Evolutionary conservation across 257 asterid species (phyloP).

Genomic region (Scutellaria barbata): DNA sequence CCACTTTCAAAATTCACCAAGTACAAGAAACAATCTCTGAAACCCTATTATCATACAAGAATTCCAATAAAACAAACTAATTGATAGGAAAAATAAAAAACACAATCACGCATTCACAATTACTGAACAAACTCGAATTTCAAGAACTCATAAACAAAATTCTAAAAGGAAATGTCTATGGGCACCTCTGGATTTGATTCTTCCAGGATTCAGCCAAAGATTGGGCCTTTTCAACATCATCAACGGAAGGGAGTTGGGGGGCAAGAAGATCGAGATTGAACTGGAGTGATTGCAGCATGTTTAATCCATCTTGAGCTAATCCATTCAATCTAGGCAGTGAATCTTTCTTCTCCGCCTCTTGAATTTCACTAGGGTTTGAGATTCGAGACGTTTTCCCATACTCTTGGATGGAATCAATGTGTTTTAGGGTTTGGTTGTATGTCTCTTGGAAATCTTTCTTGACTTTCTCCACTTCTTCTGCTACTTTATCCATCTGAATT

Average conservation of each 20-base stretch:
- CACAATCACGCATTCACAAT: constrained; percentile 16
- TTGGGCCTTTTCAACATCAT: constrained; percentile 69
- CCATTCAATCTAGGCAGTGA: constrained; percentile 92
- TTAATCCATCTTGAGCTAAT: constrained; percentile 83
- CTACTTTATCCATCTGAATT: constrained; percentile 71
- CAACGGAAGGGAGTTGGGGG: constrained; percentile 72
- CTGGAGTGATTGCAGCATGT: constrained; percentile 68
- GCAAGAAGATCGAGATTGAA: constrained; percentile 91
- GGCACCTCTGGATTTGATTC: constrained; percentile 67
- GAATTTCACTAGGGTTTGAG: constrained; percentile 33
- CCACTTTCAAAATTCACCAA: neutral
- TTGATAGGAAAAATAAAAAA: neutral
- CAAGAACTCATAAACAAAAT: neutral
- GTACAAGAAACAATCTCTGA: neutral
- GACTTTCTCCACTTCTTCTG: constrained; percentile 69
- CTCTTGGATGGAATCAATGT: constrained; percentile 63
- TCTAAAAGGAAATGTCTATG: neutral
- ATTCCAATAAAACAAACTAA: constrained; percentile 8
- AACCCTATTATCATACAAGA: neutral
- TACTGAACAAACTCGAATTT: neutral
- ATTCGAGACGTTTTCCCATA: constrained; percentile 63
- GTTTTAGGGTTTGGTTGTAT: constrained; percentile 44
- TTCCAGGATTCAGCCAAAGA: constrained; percentile 76
- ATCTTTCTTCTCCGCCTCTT: constrained; percentile 49
- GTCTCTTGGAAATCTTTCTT: constrained; percentile 63